Evolutionary conservation across 371 early-diverging fungal genomes (phyloP).

Genomic region (Apophysomyces elegans): DNA sequence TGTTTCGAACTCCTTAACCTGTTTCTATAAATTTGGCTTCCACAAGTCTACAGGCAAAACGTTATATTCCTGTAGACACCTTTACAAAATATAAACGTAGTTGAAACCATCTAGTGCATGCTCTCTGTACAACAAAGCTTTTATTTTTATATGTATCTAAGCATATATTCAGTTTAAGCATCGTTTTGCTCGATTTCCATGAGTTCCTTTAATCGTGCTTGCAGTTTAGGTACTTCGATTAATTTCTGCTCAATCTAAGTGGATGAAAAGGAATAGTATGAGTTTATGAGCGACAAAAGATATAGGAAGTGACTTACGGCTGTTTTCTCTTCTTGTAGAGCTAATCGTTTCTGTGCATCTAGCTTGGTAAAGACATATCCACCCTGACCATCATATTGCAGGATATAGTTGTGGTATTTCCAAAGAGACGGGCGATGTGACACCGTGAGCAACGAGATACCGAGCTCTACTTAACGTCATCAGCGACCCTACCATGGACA

Average conservation of each 20-base stretch:
- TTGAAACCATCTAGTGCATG: no score
- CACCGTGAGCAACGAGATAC: constrained; percentile 87
- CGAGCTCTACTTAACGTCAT: constrained; percentile 50
- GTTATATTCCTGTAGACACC: no score
- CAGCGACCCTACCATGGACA: not conserved
- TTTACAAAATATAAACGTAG: no score
- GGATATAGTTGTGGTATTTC: constrained; percentile 85
- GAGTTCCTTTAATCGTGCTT: constrained; percentile 69
- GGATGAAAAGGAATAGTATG: not conserved
- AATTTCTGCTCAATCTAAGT: constrained; percentile 71
- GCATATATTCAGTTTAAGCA: no score
- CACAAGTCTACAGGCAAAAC: no score
- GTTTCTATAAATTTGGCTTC: no score
- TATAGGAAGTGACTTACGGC: constrained; percentile 40
- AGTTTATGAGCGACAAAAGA: not conserved
- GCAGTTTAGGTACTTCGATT: constrained; percentile 71
- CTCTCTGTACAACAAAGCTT: no score
- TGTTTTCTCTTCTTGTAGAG: constrained; percentile 75
- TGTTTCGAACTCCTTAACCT: no score
- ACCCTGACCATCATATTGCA: constrained; percentile 91
- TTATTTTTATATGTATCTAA: no score
- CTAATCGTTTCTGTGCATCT: constrained; percentile 87
- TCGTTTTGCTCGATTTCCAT: constrained; percentile 32
- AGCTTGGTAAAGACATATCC: constrained; percentile 85
- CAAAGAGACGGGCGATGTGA: constrained; percentile 88